Evolutionary conservation across 2,329 filamentous ascomycete species (phyloP), one percentile per base, ranked within the genome.

Genomic region (Scedosporium apiospermum): DNA sequence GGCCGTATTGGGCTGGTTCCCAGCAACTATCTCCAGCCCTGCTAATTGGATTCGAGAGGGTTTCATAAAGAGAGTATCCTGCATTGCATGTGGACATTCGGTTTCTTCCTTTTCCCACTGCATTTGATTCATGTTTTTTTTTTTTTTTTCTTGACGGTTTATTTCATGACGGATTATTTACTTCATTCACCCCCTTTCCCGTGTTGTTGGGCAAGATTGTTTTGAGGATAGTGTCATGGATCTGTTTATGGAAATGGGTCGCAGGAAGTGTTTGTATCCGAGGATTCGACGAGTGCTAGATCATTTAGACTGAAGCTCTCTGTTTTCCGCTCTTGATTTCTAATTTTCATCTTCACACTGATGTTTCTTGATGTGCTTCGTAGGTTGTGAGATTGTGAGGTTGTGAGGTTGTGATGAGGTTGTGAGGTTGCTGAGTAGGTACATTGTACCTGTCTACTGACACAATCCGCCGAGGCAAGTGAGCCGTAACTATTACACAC

Each of bases 21-120:
- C 66, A 88, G 86, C 73, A 88, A 88, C 71, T 88, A 88, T 68
- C 77, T 88, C 64, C 82, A 86, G 72, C 75, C 80, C 55, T 80
- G 78, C 65, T 82, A 70, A 71, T 57, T 55, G 51, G 12, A 30
- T 30, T 30, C 10, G n/a, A 38, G 44, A n/a, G 9, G 44, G 30
- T 18, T 12, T 38, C 4, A 14, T n/a, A 44, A 6, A 30, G 60
- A 18, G 30, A 55, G 51, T 7, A 23, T 23, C 21, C 12, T 55
- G 51, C 18, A 27, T 55, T 38, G 23, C 44, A 49, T 49, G 44
- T 18, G 18, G 44, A 18, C 18, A 16, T 18, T 49, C 4, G 5
- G 27, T 55, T 23, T 30, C 46, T 26, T 23, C 16, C 44, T 10
- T 46, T 23, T 16, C 26, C 30, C 27, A 16, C 16, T 57, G 34